phyloP scores from a whole-genome alignment of 2,329 filamentous ascomycete genomes.

The Davidsoniella neocaledoniae region DNA sequence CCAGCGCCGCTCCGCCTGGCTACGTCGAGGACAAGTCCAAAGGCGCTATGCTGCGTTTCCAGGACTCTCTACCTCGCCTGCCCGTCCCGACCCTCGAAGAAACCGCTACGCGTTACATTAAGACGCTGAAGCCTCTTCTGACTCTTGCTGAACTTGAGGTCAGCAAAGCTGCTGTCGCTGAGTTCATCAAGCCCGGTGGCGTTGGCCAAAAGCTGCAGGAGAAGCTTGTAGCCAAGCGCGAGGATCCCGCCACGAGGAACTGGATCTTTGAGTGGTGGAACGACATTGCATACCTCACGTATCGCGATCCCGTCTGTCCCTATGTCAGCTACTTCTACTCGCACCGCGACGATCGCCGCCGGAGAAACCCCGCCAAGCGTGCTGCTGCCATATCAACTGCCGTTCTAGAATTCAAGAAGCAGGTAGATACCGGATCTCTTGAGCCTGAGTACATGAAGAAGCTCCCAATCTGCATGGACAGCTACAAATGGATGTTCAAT shows the following conservation, averaged over 20 bases:
- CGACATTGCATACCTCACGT: constrained; percentile 75
- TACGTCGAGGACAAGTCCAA: constrained; percentile 69
- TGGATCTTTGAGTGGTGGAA: constrained; percentile 99
- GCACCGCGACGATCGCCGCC: constrained; percentile 78
- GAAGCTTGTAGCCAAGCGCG: constrained; percentile 61
- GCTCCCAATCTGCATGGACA: constrained; percentile 94
- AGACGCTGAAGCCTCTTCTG: constrained; percentile 60
- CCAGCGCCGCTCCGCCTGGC: constrained; percentile 27
- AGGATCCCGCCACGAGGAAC: constrained; percentile 70
- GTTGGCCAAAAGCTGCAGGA: constrained; percentile 73
- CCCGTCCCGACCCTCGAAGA: constrained; percentile 72
- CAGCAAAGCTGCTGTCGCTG: constrained; percentile 69
- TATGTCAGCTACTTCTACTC: constrained; percentile 99
- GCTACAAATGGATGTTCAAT: constrained; percentile 99
- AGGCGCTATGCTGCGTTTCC: constrained; percentile 67
- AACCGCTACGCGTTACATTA: constrained; percentile 64
- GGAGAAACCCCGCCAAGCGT: constrained; percentile 78
- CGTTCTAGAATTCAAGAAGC: constrained; percentile 82
- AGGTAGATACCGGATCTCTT: constrained; percentile 64
- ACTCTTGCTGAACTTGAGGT: constrained; percentile 49
- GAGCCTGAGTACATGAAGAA: constrained; percentile 99
- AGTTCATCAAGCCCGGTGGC: constrained; percentile 78
- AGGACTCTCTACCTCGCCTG: constrained; percentile 66
- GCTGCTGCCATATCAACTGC: constrained; percentile 80
- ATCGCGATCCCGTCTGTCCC: constrained; percentile 89